Evolutionary conservation across 305 asterid genomes (phyloP).

Genomic region (Andrographis paniculata): DNA sequence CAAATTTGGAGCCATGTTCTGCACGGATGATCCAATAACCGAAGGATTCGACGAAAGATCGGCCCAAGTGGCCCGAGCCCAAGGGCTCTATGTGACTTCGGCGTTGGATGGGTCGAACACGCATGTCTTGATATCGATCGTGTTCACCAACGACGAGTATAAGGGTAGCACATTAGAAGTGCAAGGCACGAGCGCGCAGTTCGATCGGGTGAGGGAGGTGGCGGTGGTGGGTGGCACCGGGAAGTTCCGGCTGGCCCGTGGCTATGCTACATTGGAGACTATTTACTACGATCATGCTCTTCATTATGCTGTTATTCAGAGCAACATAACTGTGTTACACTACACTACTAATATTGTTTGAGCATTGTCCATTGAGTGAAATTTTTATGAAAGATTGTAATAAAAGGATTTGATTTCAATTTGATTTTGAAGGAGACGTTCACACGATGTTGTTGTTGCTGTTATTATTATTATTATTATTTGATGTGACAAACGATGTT

Average conservation of each 20-base stretch:
- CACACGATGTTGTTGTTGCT: no score
- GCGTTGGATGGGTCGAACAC: constrained; percentile 41
- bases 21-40: constrained; percentile 43
- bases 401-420: no score
- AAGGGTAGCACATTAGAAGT: constrained; percentile 40
- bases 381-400: no score
- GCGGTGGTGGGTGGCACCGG: constrained; percentile 56
- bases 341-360: no score
- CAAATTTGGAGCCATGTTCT: constrained; percentile 43
- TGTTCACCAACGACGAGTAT: constrained; percentile 18
- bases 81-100: constrained; percentile 39
- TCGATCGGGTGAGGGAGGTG: constrained; percentile 44
- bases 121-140: constrained; percentile 34
- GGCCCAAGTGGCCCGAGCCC: constrained; percentile 29
- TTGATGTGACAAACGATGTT: no score
- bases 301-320: constrained; percentile 23
- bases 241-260: constrained; percentile 40
- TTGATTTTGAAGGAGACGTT: no score
- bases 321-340: constrained; percentile 31
- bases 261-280: constrained; percentile 40
- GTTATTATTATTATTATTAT: no score
- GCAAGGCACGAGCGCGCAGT: constrained; percentile 43
- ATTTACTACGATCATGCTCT: constrained; percentile 21
- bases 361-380: no score
- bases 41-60: constrained; percentile 24